phyloP scores from a whole-genome alignment of 306 rosid species.

The Malus fusca region DNA sequence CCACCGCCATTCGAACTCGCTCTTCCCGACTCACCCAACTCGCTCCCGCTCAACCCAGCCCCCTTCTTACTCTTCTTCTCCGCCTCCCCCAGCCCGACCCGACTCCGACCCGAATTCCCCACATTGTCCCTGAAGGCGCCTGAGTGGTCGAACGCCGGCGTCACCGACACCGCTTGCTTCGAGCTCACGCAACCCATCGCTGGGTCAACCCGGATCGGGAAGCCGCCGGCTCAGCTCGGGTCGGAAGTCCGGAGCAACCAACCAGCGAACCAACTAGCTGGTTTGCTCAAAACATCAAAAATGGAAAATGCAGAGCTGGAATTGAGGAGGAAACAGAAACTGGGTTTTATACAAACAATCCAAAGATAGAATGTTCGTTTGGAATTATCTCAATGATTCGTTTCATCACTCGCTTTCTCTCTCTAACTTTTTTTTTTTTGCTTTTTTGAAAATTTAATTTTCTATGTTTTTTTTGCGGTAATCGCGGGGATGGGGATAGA shows the following conservation, averaged over 20 bases:
- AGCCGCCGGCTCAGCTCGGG: not conserved
- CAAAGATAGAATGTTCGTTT: slow-evolving; percentile 15
- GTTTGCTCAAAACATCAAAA: not conserved
- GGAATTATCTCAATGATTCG: not conserved
- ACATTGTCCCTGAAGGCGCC: slow-evolving; percentile 42
- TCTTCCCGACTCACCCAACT: slow-evolving; percentile 72
- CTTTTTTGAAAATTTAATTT: not conserved
- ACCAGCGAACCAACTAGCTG: not conserved
- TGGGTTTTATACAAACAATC: slow-evolving; percentile 12
- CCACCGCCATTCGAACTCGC: slow-evolving; percentile 45
- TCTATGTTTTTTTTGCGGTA: slow-evolving; percentile 31
- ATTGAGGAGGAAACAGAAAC: not conserved
- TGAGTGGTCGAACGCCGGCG: slow-evolving; percentile 80
- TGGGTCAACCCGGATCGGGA: slow-evolving; percentile 16
- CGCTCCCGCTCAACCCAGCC: slow-evolving; percentile 53
- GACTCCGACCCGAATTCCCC: slow-evolving; percentile 44
- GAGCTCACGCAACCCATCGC: slow-evolving; percentile 88
- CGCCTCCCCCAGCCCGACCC: slow-evolving; percentile 18
- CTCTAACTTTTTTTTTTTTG: not conserved
- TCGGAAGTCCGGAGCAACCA: not conserved
- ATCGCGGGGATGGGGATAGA: slow-evolving; percentile 54
- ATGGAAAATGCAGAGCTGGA: not conserved
- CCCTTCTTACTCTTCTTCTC: slow-evolving; percentile 19
- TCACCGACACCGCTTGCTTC: slow-evolving; percentile 85
- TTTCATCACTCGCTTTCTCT: not conserved